Percentiles rank a stretch among this genome's conserved stretches.
Evolutionary conservation across 2,329 filamentous ascomycete genomes (phyloP).

Genomic region (Elsinoe australis): DNA sequence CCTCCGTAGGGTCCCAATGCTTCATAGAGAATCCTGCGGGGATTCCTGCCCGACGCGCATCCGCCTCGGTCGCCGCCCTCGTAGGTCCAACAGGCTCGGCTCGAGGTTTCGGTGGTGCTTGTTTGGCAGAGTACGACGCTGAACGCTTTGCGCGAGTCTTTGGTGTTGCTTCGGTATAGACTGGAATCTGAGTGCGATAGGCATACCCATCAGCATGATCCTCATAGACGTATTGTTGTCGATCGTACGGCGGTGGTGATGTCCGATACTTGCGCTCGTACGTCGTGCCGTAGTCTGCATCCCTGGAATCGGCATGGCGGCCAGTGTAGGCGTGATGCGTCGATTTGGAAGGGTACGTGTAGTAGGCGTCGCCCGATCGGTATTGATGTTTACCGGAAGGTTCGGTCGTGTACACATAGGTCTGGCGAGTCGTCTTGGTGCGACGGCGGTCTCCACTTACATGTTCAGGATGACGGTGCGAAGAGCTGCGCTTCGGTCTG

Average conservation of each 20-base stretch:
- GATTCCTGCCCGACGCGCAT: constrained; percentile 59
- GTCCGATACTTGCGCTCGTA: constrained; percentile 34
- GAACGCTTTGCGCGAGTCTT: constrained; percentile 41
- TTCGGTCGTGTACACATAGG: constrained; percentile 21
- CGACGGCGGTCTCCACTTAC: constrained; percentile 54
- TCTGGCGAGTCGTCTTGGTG: constrained; percentile 30
- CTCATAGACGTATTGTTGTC: constrained; percentile 47
- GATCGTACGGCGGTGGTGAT: constrained; percentile 43
- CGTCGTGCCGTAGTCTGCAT: constrained; percentile 34
- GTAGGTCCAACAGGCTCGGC: constrained; percentile 34
- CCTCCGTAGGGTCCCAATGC: constrained; percentile 94
- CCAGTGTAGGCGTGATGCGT: constrained; percentile 50
- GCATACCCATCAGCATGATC: constrained; percentile 44
- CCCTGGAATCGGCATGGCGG: constrained; percentile 45
- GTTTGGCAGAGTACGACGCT: constrained; percentile 46
- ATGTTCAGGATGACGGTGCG: constrained; percentile 53
- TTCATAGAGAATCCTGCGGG: constrained; percentile 88
- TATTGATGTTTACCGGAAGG: constrained; percentile 24
- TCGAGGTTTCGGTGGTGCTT: constrained; percentile 37
- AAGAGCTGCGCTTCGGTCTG: constrained; percentile 23
- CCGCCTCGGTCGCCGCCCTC: constrained; percentile 56
- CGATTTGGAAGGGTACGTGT: constrained; percentile 43
- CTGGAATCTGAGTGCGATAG: constrained; percentile 43
- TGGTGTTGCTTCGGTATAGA: constrained; percentile 34
- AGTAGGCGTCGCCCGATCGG: constrained; percentile 25